Base-by-base conservation (phyloP, 768 basidiomycete genomes). In the Lyophyllum shimeji region DNA sequence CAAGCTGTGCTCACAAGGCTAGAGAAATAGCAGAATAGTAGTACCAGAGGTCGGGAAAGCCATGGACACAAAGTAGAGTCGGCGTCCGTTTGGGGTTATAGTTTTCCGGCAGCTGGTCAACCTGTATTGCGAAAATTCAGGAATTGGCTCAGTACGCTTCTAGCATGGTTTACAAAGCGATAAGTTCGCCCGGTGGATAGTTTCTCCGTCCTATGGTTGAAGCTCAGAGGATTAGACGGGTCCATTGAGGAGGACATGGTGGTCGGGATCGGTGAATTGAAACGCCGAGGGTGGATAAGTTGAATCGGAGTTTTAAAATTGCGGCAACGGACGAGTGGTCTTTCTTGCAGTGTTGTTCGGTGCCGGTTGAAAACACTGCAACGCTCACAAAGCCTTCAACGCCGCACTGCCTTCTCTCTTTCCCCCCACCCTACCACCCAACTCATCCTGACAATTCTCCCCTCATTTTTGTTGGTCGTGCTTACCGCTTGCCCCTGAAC, bases 51-150 rank as follows among this genome's bases (percentile, higher is more conserved):
- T 93, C 91, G 13, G 91, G 90, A 66, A 93, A 92, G 1, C 91
- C 90, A 64, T 93, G 91, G 17, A 92, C 59, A 65, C 86, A 87
- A n/a, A 92, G 75, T 7, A 93, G 59, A 1, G 89, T 84, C 1
- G 73, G 72, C 7, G 73, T 75, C 18, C 71, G 63, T 27, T 71
- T 65, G 13, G 74, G 68, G 59, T 78, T 69, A 58, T 78, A 75
- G 42, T 69, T 56, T 15, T 53, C 58, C 5, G 87, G 86, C n/a
- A 74, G 58, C 68, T 90, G 82, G 67, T 91, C 89, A 24, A 79
- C 68, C 77, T 78, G 53, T 43, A 51, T 46, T 37, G 46, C 18
- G 29, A 11, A 40, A 6, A 43, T 40, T 61, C 29, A 58, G 52
- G 7, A 50, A 17, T 17, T 4, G 15, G 45, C 15, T 21, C 8